Base-by-base conservation (phyloP, 495 filamentous ascomycete species). In the Recurvomyces mirabilis region DNA sequence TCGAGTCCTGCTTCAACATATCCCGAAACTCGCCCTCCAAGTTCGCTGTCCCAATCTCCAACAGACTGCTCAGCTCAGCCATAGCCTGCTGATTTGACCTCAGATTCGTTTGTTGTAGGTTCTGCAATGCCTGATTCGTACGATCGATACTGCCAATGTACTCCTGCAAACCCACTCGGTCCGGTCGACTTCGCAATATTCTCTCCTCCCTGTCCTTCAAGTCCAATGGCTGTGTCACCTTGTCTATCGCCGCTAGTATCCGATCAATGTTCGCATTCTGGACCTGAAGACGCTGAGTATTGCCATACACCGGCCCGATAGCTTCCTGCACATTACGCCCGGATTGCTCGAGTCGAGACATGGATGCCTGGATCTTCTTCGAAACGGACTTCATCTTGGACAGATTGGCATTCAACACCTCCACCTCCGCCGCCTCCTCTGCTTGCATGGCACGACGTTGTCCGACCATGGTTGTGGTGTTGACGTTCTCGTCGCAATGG, bases 1-100 rank as follows among this genome's bases (percentile, higher is more conserved):
- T 69, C 6, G 79, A 73, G 15, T 85, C 78, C 52, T 93, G 79
- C 21, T 73, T 72, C 26, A 96, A 63, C 41, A 82, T 68, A 46
- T 79, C 74, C 45, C 85, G 75, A 60, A 94, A 86, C 37, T 85
- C 65, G 29, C 77, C 80, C 60, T 96, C 87, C 13, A 99, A 70
- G 57, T 86, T 80, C 14, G 74, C 71, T 46, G 78, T 84, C 12
- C 88, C 91, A 12, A 75, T 70, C 55, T 77, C 83, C 30, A 95
- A 63, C 21, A 96, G 68, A 2, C 75, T 71, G 26, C 74, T 80
- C 47, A 93, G 76, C 38, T 95, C 87, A 29, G 74, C 61, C 18
- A 94, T 82, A 0, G 87, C 85, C 61, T 87, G 83, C 62, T 94
- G 88, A 39, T 94, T 94, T 13, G 87, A 84, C 31, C 81, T 77